phyloP scores from a whole-genome alignment of 2,329 filamentous ascomycete species.

The Graphilbum ipis-grandicollis region DNA sequence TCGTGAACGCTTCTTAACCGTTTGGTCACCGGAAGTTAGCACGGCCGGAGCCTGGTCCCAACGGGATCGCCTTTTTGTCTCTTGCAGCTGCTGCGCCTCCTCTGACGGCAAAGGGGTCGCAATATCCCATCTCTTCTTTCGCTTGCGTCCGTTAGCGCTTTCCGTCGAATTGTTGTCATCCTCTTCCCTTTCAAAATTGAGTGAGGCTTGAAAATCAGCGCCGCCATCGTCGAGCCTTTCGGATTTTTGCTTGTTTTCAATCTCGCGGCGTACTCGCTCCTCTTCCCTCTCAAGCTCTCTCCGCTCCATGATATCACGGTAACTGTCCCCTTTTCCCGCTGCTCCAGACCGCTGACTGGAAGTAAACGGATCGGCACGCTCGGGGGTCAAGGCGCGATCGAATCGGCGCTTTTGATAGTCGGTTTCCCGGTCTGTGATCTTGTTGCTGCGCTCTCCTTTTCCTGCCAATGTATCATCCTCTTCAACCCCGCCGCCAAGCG shows the following conservation, averaged over 20 bases:
- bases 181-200: slow-evolving; percentile 60
- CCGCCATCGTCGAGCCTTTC: slow-evolving; percentile 36
- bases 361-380: slow-evolving; percentile 71
- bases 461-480: slow-evolving; percentile 81
- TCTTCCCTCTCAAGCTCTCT: slow-evolving; percentile 89
- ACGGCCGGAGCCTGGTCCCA: slow-evolving; percentile 71
- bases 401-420: slow-evolving; percentile 96
- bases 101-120: slow-evolving; percentile 22
- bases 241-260: slow-evolving; percentile 53
- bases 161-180: slow-evolving; percentile 38
- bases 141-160: slow-evolving; percentile 49
- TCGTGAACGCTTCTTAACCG: slow-evolving; percentile 59
- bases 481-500: slow-evolving; percentile 67
- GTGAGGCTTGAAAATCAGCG: slow-evolving; percentile 53
- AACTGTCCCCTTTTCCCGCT: slow-evolving; percentile 60
- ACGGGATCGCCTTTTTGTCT: slow-evolving; percentile 60
- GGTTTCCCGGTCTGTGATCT: slow-evolving; percentile 84
- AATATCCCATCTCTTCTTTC: slow-evolving; percentile 93
- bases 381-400: slow-evolving; percentile 72
- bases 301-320: slow-evolving; percentile 78
- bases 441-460: slow-evolving; percentile 68
- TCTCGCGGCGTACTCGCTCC: slow-evolving; percentile 63
- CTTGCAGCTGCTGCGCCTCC: slow-evolving; percentile 22
- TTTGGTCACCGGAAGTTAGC: slow-evolving; percentile 34
- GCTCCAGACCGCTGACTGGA: slow-evolving; percentile 50